Conservation (phyloP, 108 stramenopile genomes). For the Conticribra weissflogii region DNA sequence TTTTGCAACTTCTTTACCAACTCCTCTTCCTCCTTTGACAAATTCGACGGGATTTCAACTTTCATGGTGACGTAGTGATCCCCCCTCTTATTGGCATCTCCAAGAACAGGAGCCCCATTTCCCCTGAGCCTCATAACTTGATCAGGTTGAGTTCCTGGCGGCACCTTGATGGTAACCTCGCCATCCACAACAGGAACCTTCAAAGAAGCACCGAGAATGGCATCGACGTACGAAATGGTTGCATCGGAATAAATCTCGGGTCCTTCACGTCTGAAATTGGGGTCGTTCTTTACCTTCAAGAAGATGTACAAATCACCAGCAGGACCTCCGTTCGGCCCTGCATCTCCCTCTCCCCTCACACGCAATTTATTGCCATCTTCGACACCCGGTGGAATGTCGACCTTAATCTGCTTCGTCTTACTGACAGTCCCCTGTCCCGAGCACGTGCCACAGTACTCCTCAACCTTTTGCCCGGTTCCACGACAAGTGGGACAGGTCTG, state of each 20-base stretch:
- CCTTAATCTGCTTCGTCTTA: conserved; percentile 96
- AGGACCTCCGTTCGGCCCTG: conserved; percentile 93
- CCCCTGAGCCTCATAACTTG: conserved; percentile 93
- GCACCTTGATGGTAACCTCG: conserved; percentile 95
- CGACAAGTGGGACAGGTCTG: conserved; percentile 94
- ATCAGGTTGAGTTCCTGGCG: conserved; percentile 96
- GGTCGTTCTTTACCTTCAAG: conserved; percentile 91
- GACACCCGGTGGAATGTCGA: conserved; percentile 94
- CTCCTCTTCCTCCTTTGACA: conserved; percentile 90
- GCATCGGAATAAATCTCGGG: conserved; percentile 93
- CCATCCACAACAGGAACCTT: conserved; percentile 95
- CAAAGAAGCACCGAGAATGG: conserved; percentile 92
- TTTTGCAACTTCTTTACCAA: conserved; percentile 81
- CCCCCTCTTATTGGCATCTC: conserved; percentile 79
- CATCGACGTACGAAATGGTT: conserved; percentile 90
- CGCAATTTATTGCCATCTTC: conserved; percentile 96
- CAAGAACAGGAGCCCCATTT: conserved; percentile 90
- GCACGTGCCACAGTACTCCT: conserved; percentile 95
- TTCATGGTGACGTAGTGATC: conserved; percentile 97
- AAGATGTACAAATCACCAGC: conserved; percentile 97
- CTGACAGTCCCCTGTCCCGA: conserved; percentile 89
- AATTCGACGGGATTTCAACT: conserved; percentile 91
- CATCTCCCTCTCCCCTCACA: conserved; percentile 95
- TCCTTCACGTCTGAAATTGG: conserved; percentile 91
- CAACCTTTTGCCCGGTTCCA: conserved; percentile 91